These are phyloP conservation scores for Parascedosporium putredinis DNA, from an alignment of 2,329 filamentous ascomycete species.

Conservation along the genomic window DNA sequence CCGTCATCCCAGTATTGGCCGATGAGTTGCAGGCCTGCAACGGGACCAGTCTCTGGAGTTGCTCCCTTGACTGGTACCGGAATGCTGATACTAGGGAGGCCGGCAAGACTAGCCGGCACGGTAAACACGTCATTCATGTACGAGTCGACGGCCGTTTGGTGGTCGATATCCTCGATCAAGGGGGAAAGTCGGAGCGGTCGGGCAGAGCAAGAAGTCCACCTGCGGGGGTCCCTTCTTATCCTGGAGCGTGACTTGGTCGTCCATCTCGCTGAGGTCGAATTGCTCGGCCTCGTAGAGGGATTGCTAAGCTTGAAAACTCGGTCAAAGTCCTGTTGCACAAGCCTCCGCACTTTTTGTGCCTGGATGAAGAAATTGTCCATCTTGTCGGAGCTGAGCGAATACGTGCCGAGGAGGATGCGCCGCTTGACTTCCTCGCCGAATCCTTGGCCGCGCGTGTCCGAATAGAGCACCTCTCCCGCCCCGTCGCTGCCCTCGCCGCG, in stretches of 20 bases:
- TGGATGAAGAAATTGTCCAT: slow-evolving; percentile 97
- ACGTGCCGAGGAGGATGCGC: slow-evolving; percentile 80
- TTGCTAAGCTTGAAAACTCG: slow-evolving; percentile 61
- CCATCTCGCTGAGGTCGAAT: slow-evolving; percentile 52
- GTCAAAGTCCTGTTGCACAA: slow-evolving; percentile 83
- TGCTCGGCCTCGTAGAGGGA: slow-evolving; percentile 46
- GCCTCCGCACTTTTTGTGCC: slow-evolving; percentile 74
- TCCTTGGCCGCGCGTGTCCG: slow-evolving; percentile 58
- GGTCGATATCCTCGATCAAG: slow-evolving; percentile 48
- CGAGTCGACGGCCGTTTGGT: slow-evolving; percentile 52
- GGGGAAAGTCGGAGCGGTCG: slow-evolving; percentile 71
- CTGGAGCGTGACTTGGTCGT: slow-evolving; percentile 37
- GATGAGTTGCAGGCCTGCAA: slow-evolving; percentile 60
- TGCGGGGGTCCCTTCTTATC: slow-evolving; percentile 48
- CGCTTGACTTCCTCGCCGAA: slow-evolving; percentile 81
- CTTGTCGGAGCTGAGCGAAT: slow-evolving; percentile 78
- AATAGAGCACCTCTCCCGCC: slow-evolving; percentile 58
- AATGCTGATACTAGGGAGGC: slow-evolving; percentile 78
- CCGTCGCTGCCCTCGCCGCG: slow-evolving; percentile 41
- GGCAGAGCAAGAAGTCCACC: slow-evolving; percentile 80
- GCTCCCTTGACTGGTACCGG: slow-evolving; percentile 32
- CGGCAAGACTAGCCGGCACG: slow-evolving; percentile 85
- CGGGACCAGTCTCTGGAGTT: slow-evolving; percentile 21
- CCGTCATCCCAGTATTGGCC: slow-evolving; percentile 74
- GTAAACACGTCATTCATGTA: slow-evolving; percentile 96